These are phyloP conservation scores for Kodamaea lidongshanica DNA, from an alignment of 805 yeast genomes.

Conservation along the genomic window DNA sequence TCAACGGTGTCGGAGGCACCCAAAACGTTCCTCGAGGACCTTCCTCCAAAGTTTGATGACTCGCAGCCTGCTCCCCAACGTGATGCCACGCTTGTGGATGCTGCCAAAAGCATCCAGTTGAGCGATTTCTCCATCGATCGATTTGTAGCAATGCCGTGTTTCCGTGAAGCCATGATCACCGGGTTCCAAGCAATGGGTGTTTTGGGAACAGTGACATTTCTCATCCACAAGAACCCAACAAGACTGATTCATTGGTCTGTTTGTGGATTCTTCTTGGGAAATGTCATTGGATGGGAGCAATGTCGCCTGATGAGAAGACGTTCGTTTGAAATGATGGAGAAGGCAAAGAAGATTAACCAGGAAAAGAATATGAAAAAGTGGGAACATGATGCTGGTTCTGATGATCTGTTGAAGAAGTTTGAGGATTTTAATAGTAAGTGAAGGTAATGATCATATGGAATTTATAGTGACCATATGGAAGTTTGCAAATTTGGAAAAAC, in stretches of 20 bases:
- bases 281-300: conserved; percentile 87
- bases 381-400: conserved; percentile 15
- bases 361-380: conserved; percentile 29
- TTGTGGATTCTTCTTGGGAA: conserved; percentile 73
- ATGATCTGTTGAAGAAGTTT: conserved; percentile 9
- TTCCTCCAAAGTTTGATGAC: conserved; percentile 48
- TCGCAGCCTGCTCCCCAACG: conserved; percentile 4
- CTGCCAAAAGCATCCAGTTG: conserved; percentile 36
- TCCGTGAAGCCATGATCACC: conserved; percentile 70
- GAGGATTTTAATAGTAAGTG: conserved; percentile 11
- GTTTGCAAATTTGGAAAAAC: too few species aligned
- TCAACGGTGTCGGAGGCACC: conserved; percentile 28
- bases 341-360: conserved; percentile 51
- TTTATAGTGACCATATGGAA: too few species aligned
- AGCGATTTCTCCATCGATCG: conserved; percentile 49
- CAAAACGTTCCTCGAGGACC: conserved; percentile 40
- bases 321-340: conserved; percentile 58
- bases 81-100: conserved; percentile 26
- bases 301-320: conserved; percentile 68
- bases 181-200: conserved; percentile 72
- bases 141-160: conserved; percentile 63
- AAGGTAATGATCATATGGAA: too few species aligned
- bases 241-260: conserved; percentile 77
- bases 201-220: conserved; percentile 57
- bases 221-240: conserved; percentile 56